phyloP scores from a whole-genome alignment of 2,329 filamentous ascomycete species.

The Nemania serpens region DNA sequence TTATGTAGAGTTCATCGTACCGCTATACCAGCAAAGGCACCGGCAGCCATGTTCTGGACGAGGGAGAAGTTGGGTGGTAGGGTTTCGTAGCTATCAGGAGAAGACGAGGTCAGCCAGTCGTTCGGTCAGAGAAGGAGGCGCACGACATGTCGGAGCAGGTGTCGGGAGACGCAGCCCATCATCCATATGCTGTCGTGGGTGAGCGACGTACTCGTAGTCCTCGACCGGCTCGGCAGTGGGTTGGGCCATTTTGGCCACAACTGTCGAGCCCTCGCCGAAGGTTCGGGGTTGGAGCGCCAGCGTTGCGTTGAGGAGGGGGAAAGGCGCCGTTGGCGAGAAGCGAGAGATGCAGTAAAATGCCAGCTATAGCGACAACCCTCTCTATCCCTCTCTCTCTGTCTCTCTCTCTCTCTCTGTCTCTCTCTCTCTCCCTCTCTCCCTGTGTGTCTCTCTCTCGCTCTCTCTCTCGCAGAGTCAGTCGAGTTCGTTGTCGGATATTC shows the following conservation, averaged over 20 bases:
- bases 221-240: constrained; percentile 66
- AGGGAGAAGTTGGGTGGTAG: constrained; percentile 94
- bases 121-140: too few relatives aligned
- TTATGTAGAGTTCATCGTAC: constrained; percentile 53
- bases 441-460: not conserved
- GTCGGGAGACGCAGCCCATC: too few relatives aligned
- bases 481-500: not conserved
- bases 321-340: constrained; percentile 23
- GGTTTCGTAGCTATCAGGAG: constrained; percentile 73
- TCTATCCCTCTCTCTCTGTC: too few relatives aligned
- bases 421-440: not conserved
- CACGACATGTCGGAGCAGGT: too few relatives aligned
- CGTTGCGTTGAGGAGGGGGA: constrained; percentile 49
- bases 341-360: not conserved
- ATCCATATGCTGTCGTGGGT: not conserved
- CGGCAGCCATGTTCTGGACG: constrained; percentile 91
- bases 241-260: constrained; percentile 73
- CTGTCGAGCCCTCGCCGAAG: constrained; percentile 67
- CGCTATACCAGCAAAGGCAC: constrained; percentile 95
- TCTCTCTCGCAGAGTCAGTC: not conserved
- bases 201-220: constrained; percentile 66
- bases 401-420: too few relatives aligned
- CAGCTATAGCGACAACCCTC: too few relatives aligned
- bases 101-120: too few relatives aligned
- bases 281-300: constrained; percentile 66